Percentiles rank a stretch among this genome's conserved stretches.
Evolutionary conservation across 495 filamentous ascomycete species (phyloP).

Genomic region (Penicillium tannophilum): DNA sequence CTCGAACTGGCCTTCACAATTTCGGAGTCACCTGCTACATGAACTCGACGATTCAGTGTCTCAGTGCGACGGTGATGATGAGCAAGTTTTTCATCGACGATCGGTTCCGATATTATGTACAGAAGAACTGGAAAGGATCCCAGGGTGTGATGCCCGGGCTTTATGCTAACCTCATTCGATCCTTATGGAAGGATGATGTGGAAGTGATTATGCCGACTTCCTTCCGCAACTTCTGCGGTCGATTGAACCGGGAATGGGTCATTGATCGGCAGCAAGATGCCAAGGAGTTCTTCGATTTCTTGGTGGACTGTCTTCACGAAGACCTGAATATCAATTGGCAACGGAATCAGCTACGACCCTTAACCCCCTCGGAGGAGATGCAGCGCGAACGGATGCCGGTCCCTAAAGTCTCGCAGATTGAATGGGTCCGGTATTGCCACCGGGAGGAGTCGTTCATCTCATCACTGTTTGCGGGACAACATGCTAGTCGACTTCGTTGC

Average conservation of each 20-base stretch:
- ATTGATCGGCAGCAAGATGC: constrained; percentile 74
- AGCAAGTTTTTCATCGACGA: constrained; percentile 65
- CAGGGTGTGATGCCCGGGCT: constrained; percentile 78
- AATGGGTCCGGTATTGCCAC: constrained; percentile 72
- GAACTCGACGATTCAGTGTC: constrained; percentile 82
- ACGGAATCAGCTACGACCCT: constrained; percentile 55
- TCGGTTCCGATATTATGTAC: constrained; percentile 57
- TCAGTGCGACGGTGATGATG: constrained; percentile 75
- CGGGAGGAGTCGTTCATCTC: constrained; percentile 67
- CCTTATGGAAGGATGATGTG: constrained; percentile 71
- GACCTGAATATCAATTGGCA: constrained; percentile 72
- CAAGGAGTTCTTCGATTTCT: constrained; percentile 74
- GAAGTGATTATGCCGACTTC: constrained; percentile 58
- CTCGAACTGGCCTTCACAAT: constrained; percentile 76
- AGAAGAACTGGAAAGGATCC: constrained; percentile 69
- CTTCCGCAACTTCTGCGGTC: constrained; percentile 58
- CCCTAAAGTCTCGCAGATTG: constrained; percentile 58
- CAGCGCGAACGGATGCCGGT: constrained; percentile 64
- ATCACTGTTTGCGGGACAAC: constrained; percentile 71
- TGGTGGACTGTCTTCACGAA: constrained; percentile 72
- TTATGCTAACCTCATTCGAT: constrained; percentile 72
- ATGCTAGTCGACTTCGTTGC: constrained; percentile 65
- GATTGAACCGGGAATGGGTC: constrained; percentile 60
- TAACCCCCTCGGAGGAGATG: constrained; percentile 64
- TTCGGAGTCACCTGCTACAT: constrained; percentile 86